phyloP scores from a whole-genome alignment of 2,329 filamentous ascomycete species.

The Curvularia spicifera region DNA sequence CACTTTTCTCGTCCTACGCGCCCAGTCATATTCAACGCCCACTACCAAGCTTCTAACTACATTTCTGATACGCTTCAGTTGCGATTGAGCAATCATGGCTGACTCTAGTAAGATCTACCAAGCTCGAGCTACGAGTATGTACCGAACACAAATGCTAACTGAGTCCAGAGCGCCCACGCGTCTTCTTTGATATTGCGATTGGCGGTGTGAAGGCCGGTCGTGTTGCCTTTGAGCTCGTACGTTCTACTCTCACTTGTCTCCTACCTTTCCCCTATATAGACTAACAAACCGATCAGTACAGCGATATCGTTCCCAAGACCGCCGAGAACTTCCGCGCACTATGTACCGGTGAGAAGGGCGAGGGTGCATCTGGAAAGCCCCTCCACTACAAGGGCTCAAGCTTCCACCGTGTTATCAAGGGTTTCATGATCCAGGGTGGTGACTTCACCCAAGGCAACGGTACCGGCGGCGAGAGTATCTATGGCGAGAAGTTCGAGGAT shows the following conservation, averaged over 20 bases:
- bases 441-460: slow-evolving; percentile 96
- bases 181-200: slow-evolving; percentile 93
- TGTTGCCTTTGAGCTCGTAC: slow-evolving; percentile 82
- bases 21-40: background rate
- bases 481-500: slow-evolving; percentile 95
- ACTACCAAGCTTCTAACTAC: background rate
- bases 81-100: slow-evolving; percentile 32
- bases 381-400: slow-evolving; percentile 89
- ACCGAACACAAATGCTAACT: slow-evolving; percentile 11
- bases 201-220: slow-evolving; percentile 76
- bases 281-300: slow-evolving; percentile 40
- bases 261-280: background rate
- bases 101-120: slow-evolving; percentile 29
- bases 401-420: slow-evolving; percentile 97
- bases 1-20: slow-evolving; percentile 4
- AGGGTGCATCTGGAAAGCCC: slow-evolving; percentile 79
- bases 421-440: slow-evolving; percentile 98
- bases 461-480: slow-evolving; percentile 96
- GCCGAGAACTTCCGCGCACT: slow-evolving; percentile 94
- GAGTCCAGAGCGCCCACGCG: slow-evolving; percentile 69
- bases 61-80: background rate
- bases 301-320: slow-evolving; percentile 81
- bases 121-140: background rate
- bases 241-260: slow-evolving; percentile 35
- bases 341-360: slow-evolving; percentile 93